Base-by-base conservation (phyloP, 2,329 filamentous ascomycete genomes). In the Fusarium sp. region DNA sequence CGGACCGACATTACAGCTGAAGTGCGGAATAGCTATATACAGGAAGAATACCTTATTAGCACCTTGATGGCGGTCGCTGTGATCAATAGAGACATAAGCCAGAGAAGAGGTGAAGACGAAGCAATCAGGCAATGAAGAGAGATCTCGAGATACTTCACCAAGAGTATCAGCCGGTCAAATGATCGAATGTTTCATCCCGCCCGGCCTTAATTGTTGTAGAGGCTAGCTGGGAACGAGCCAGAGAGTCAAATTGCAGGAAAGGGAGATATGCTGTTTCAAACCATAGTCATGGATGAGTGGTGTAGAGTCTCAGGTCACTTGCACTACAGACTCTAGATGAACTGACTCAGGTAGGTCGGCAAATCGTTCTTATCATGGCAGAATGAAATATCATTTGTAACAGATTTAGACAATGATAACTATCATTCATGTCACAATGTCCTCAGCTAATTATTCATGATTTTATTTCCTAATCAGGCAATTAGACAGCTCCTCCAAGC, bases 131-230 rank as follows among this genome's bases (percentile, higher is more conserved):
- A 24, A 50, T 20, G 20, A 30, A 32, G 52, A 14, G 36, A n/a
- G 52, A 14, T 9, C 26, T 20, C 28, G 15, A 44, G 8, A 20
- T 14, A 20, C 12, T 14, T 56, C 22, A 22, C 20, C 9, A 26
- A 54, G n/a, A 54, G 34, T 28, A 39, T 39, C 24, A n/a, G 20
- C 15, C 26, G 30, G 18, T 30, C 22, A 8, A 24, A n/a, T 57
- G n/a, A 44, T 32, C 30, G 7, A 15, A 8, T 24, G 17, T 32
- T 14, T 34, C 38, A 24, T 15, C 28, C 28, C 17, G 14, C 12
- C 26, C 14, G 9, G 28, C 30, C 1, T 2, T 2, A 28, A 54
- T 22, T 11, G 15, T 7, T 22, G 18, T 3, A 14, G 2, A 7
- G 36, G 20, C 34, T 41, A 28, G 15, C 14, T 18, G 20, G 3